A percentile compares a stretch with the other conserved stretches of the same genome.
phyloP scores from a whole-genome alignment of 2,329 filamentous ascomycete species.

The Aspergillus brasiliensis region DNA sequence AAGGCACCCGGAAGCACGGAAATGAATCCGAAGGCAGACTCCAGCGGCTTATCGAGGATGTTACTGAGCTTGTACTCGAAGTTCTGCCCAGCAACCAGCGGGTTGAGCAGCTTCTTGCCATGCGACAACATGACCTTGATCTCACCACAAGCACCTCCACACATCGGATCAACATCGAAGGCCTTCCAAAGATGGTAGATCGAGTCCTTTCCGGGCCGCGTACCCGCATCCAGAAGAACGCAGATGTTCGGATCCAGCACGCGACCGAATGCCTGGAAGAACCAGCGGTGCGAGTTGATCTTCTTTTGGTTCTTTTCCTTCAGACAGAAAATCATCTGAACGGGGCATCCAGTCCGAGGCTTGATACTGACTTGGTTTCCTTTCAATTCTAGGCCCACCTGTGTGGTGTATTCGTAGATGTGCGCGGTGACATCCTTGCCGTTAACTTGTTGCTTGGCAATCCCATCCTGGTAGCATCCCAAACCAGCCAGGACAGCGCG shows the following conservation, averaged over 20 bases:
- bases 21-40: constrained; percentile 97
- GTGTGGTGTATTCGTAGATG: constrained; percentile 76
- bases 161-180: constrained; percentile 97
- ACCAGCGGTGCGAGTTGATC: constrained; percentile 99
- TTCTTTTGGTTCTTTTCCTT: constrained; percentile 99
- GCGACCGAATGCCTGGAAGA: constrained; percentile 94
- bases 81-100: constrained; percentile 92
- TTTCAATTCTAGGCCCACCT: constrained; percentile 77
- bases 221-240: constrained; percentile 93
- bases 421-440: constrained; percentile 94
- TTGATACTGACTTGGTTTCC: constrained; percentile 84
- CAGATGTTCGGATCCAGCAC: constrained; percentile 96
- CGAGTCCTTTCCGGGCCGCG: constrained; percentile 87
- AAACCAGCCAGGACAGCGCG: constrained; percentile 86
- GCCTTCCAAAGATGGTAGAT: constrained; percentile 99
- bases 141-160: constrained; percentile 94
- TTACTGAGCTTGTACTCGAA: constrained; percentile 99
- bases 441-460: constrained; percentile 97
- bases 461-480: constrained; percentile 97
- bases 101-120: constrained; percentile 88
- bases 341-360: constrained; percentile 78
- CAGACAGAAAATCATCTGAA: constrained; percentile 95
- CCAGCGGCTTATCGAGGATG: constrained; percentile 94
- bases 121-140: constrained; percentile 95
- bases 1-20: constrained; percentile 95